Conservation (phyloP, 2,329 filamentous ascomycete genomes). For the Sphaerulina populicola region DNA sequence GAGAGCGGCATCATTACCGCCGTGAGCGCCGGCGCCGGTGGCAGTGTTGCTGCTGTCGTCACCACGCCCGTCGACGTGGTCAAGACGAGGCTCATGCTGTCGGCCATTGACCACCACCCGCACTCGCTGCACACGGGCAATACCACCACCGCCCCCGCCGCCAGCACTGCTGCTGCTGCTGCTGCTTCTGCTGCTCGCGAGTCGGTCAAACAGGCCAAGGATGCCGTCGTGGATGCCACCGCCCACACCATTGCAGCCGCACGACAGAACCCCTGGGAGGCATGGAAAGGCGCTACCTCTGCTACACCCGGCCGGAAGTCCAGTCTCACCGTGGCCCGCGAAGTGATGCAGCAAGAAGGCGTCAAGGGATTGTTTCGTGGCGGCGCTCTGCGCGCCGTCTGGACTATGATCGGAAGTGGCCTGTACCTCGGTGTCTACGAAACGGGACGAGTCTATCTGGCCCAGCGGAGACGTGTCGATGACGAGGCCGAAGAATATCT, state of each 20-base stretch:
- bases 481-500: constrained; percentile 29
- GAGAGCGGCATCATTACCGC: constrained; percentile 67
- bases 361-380: constrained; percentile 69
- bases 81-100: constrained; percentile 82
- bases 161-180: constrained; percentile 1
- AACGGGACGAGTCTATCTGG: constrained; percentile 54
- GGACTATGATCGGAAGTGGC: constrained; percentile 76
- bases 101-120: constrained; percentile 38
- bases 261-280: constrained; percentile 28
- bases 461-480: constrained; percentile 37
- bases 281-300: constrained; percentile 31
- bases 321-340: constrained; percentile 52
- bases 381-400: constrained; percentile 61
- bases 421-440: constrained; percentile 84
- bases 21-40: constrained; percentile 63
- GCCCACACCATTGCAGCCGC: constrained; percentile 33
- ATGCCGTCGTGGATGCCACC: constrained; percentile 35
- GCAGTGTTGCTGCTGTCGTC: constrained; percentile 65
- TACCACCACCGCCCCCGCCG: background rate
- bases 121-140: too few species aligned
- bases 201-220: constrained; percentile 20
- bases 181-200: constrained; percentile 5
- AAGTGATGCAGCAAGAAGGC: constrained; percentile 60
- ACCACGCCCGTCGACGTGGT: constrained; percentile 86
- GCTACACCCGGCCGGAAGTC: constrained; percentile 32